Conservation (phyloP, 495 filamentous ascomycete genomes). For the Talaromyces thailandensis region DNA sequence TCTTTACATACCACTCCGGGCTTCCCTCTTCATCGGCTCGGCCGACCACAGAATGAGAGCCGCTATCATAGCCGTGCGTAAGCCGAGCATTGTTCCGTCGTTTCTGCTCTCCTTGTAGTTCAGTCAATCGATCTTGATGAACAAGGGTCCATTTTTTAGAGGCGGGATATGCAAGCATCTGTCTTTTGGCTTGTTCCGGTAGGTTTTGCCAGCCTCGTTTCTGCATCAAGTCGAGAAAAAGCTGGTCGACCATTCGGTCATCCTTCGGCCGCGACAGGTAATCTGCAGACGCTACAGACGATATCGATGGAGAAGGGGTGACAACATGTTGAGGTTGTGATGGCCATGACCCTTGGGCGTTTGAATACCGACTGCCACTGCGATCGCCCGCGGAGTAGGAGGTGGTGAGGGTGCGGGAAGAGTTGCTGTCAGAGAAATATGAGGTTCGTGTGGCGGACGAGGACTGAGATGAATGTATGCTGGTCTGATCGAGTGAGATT, state of each 20-base stretch:
- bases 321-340: conserved; percentile 37
- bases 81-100: conserved; percentile 61
- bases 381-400: conserved; percentile 31
- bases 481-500: conserved; percentile 60
- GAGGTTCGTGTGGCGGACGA: conserved; percentile 54
- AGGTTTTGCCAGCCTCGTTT: conserved; percentile 95
- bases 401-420: conserved; percentile 48
- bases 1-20: conserved; percentile 96
- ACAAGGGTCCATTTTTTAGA: conserved; percentile 97
- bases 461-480: conserved; percentile 52
- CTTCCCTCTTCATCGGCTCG: conserved; percentile 88
- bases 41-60: conserved; percentile 42
- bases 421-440: conserved; percentile 54
- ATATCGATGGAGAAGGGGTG: conserved; percentile 38
- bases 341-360: conserved; percentile 20
- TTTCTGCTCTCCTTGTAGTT: conserved; percentile 91
- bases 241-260: conserved; percentile 79
- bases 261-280: conserved; percentile 66
- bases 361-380: conserved; percentile 24
- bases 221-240: conserved; percentile 90
- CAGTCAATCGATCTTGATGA: conserved; percentile 86
- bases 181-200: conserved; percentile 87
- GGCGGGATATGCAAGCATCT: conserved; percentile 90
- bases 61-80: conserved; percentile 50
- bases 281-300: conserved; percentile 43